These are phyloP conservation scores for Quercus dentata DNA, from an alignment of 306 rosid species.

Conservation along the genomic window DNA sequence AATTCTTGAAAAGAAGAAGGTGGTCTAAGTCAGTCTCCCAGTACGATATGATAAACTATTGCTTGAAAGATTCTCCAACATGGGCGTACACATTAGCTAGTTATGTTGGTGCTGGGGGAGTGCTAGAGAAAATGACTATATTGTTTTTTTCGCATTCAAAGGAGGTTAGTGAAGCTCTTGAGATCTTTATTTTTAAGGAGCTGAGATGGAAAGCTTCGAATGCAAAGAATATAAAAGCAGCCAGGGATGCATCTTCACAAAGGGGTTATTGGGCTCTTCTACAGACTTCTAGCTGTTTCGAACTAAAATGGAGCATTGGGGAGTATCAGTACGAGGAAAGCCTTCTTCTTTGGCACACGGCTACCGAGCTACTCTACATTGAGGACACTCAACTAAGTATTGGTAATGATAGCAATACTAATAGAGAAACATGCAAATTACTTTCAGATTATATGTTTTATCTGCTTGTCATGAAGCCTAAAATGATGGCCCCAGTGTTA, in stretches of 20 bases:
- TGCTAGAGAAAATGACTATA: neutral
- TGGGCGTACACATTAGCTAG: neutral
- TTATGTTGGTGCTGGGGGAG: neutral
- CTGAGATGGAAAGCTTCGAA: constrained; percentile 2
- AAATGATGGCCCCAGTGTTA: constrained; percentile 23
- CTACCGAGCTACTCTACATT: constrained; percentile 8
- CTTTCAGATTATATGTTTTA: constrained; percentile 33
- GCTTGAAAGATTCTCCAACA: neutral
- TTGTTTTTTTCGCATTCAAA: neutral
- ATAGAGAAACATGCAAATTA: neutral
- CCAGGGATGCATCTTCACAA: constrained; percentile 5
- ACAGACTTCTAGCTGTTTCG: neutral
- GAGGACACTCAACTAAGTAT: too few species aligned
- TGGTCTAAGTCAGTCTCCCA: constrained; percentile 21
- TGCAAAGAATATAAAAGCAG: neutral
- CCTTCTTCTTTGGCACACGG: constrained; percentile 33
- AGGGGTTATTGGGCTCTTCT: constrained; percentile 26
- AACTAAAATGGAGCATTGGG: constrained; percentile 18
- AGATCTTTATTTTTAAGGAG: constrained; percentile 4
- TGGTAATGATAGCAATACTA: too few species aligned
- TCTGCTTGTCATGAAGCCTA: constrained; percentile 12
- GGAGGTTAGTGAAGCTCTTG: neutral
- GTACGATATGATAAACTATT: constrained; percentile 21
- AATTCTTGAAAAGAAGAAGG: neutral
- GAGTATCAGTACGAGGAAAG: constrained; percentile 27